Conservation (phyloP, 169 alveolate species). For the Eimeria tenella region DNA sequence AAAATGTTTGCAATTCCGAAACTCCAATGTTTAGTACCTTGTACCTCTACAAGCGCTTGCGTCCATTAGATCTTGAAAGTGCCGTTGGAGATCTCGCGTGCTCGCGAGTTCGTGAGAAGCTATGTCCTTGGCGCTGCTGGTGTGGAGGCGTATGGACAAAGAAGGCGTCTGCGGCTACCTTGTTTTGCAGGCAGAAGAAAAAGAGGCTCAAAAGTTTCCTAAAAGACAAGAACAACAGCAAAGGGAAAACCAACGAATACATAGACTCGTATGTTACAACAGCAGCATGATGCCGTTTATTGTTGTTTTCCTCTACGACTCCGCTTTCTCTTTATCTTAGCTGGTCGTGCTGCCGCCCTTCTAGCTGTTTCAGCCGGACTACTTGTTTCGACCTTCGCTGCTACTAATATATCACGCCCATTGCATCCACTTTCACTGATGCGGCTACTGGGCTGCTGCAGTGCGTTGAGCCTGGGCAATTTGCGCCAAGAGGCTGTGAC, state of each 20-base stretch:
- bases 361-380: neutral
- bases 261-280: slow-evolving; percentile 46
- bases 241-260: slow-evolving; percentile 32
- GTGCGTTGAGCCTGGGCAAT: slow-evolving; percentile 65
- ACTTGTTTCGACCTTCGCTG: neutral
- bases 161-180: neutral
- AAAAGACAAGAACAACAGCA: slow-evolving; percentile 1
- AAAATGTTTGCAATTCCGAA: neutral
- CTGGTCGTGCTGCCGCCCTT: neutral
- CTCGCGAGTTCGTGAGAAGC: too few species aligned
- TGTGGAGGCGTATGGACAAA: too few species aligned
- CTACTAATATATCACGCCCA: too few species aligned
- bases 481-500: slow-evolving; percentile 70
- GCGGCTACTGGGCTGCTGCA: slow-evolving; percentile 55
- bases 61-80: too few species aligned
- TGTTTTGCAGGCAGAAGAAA: slow-evolving; percentile 32
- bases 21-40: too few species aligned
- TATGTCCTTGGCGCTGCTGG: too few species aligned
- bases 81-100: too few species aligned
- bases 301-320: neutral
- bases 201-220: slow-evolving; percentile 40
- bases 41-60: too few species aligned
- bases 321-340: neutral
- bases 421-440: neutral
- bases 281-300: neutral